Conservation (phyloP, 352 stramenopile genomes). For the Globisporangium splendens region DNA sequence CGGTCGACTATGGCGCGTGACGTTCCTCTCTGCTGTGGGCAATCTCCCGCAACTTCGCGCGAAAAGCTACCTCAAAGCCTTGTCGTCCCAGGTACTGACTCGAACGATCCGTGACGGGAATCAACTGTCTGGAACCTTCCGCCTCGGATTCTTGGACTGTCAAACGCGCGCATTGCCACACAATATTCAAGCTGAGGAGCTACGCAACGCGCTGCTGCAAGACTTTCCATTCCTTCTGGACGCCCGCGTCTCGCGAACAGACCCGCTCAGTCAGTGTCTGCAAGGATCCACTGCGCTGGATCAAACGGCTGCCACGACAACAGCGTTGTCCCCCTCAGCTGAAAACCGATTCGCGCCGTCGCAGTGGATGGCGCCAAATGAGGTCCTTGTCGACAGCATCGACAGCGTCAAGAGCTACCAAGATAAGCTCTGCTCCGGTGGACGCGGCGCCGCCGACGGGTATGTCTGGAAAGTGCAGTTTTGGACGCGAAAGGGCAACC, state of each 20-base stretch:
- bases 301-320: constrained; percentile 28
- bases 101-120: constrained; percentile 84
- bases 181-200: constrained; percentile 57
- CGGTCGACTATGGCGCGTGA: constrained; percentile 86
- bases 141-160: constrained; percentile 63
- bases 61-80: constrained; percentile 67
- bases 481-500: constrained; percentile 84
- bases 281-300: constrained; percentile 63
- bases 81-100: constrained; percentile 65
- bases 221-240: constrained; percentile 58
- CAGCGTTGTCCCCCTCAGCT: constrained; percentile 12
- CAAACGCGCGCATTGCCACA: constrained; percentile 58
- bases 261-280: constrained; percentile 38
- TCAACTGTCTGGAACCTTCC: constrained; percentile 83
- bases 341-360: constrained; percentile 37
- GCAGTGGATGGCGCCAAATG: constrained; percentile 54
- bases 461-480: constrained; percentile 92
- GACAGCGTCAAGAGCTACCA: constrained; percentile 48
- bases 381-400: constrained; percentile 24
- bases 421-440: constrained; percentile 82
- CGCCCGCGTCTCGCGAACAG: constrained; percentile 67
- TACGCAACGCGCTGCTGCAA: constrained; percentile 47
- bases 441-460: constrained; percentile 69
- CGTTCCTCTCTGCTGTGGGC: constrained; percentile 84
- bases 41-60: constrained; percentile 74